Percentiles rank a stretch among this genome's conserved stretches.
Evolutionary conservation across 73 alveolate species (phyloP).

Genomic region (Breviolum minutum): DNA sequence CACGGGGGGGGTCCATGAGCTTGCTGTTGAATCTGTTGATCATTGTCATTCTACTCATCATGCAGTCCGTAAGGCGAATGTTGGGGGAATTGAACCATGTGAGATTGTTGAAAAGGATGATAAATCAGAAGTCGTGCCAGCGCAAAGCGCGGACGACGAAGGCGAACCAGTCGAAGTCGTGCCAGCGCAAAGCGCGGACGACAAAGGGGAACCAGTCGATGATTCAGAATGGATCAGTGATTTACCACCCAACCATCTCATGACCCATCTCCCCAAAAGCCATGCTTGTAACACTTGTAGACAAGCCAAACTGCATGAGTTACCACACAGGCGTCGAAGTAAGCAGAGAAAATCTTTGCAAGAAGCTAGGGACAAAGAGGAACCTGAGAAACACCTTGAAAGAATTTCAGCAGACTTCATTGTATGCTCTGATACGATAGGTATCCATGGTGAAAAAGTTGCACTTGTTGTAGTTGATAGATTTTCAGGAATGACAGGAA

Average conservation of each 20-base stretch:
- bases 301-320: conserved; percentile 12
- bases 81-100: neutral
- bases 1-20: neutral
- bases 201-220: neutral
- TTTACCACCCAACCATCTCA: conserved; percentile 4
- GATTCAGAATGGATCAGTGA: neutral
- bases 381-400: neutral
- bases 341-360: neutral
- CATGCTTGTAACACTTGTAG: neutral
- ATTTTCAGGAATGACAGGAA: neutral
- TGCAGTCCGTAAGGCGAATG: neutral
- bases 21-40: too few relatives aligned
- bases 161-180: neutral
- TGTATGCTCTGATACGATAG: neutral
- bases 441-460: neutral
- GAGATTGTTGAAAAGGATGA: neutral
- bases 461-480: neutral
- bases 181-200: conserved; percentile 14
- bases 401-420: neutral
- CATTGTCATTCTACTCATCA: neutral
- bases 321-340: neutral
- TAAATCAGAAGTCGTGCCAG: neutral
- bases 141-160: neutral
- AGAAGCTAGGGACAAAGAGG: neutral
- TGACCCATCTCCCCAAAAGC: conserved; percentile 53